phyloP scores from a whole-genome alignment of 768 basidiomycete species.

The button mushroom (Agaricus bisporus) region DNA sequence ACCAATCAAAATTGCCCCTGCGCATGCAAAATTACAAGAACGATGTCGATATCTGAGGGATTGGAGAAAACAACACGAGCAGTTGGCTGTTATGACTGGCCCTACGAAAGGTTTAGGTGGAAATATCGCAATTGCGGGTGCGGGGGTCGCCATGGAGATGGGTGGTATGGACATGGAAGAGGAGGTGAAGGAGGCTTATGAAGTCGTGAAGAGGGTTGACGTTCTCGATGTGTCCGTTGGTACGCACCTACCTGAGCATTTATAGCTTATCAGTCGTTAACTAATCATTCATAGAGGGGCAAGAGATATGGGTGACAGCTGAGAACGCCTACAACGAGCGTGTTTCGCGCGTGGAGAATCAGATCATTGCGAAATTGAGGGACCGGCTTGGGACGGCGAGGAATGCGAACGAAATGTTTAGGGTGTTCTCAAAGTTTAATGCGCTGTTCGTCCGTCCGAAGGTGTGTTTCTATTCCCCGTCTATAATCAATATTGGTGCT shows the following conservation, averaged over 20 bases:
- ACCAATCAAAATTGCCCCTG: slow-evolving; percentile 89
- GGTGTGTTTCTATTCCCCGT: slow-evolving; percentile 1
- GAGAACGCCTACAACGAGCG: slow-evolving; percentile 98
- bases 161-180: slow-evolving; percentile 97
- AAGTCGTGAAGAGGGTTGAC: slow-evolving; percentile 95
- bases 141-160: slow-evolving; percentile 79
- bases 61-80: slow-evolving; percentile 97
- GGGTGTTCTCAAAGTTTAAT: slow-evolving; percentile 98
- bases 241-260: slow-evolving; percentile 20
- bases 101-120: slow-evolving; percentile 82
- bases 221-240: slow-evolving; percentile 91
- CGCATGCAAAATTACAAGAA: slow-evolving; percentile 89
- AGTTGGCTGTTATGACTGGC: slow-evolving; percentile 94
- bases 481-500: background rate
- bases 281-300: slow-evolving; percentile 60
- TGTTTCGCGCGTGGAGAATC: slow-evolving; percentile 95
- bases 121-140: slow-evolving; percentile 86
- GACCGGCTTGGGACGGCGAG: slow-evolving; percentile 91
- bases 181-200: slow-evolving; percentile 95
- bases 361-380: slow-evolving; percentile 90
- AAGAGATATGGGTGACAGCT: slow-evolving; percentile 95
- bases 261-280: background rate
- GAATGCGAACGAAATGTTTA: slow-evolving; percentile 99
- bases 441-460: slow-evolving; percentile 41
- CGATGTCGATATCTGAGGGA: slow-evolving; percentile 79